Evolutionary conservation across 192 early-diverging fungal genomes (phyloP), one percentile per base, ranked within the genome.

Genomic region (Martensiomyces pterosporus): DNA sequence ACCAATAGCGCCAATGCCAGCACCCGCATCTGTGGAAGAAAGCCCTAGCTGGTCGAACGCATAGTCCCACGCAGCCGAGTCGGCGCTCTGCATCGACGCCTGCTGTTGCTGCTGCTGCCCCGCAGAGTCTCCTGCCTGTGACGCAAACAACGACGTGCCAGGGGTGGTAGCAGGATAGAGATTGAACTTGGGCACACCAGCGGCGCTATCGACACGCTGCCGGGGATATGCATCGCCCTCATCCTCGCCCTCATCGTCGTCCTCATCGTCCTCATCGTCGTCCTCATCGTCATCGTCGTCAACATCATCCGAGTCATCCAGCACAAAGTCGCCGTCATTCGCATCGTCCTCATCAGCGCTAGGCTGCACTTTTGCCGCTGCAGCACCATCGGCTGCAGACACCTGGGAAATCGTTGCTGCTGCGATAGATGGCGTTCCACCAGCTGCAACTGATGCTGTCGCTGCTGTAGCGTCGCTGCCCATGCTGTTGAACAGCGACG

Each of bases 311-410:
- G 19, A 43, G 9, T 62, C 59, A 18, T 56, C 49, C 2, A 74
- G 49, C n/a, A 74, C 59, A 67, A 74, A 74, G 14, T 74, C 70
- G 6, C 46, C 70, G 40, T 74, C 70, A 24, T 54, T 62, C 16
- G 57, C 56, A 32, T 74, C 70, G 22, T 74, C 70, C 18, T 74
- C 70, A 17, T 74, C 70, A 7, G 52, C 52, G 7, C 15, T 47
- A 7, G 13, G 23, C n/a, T n/a, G n/a, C n/a, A n/a, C n/a, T n/a
- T n/a, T n/a, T n/a, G n/a, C n/a, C n/a, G n/a, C n/a, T n/a, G n/a
- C n/a, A n/a, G n/a, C n/a, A n/a, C n/a, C n/a, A n/a, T n/a, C n/a
- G n/a, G n/a, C n/a, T n/a, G n/a, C n/a, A n/a, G n/a, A n/a, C n/a
- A n/a, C n/a, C n/a, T n/a, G n/a, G n/a, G n/a, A n/a, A n/a, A n/a